These are phyloP conservation scores for Aaosphaeria arxii DNA, from an alignment of 2,329 filamentous ascomycete genomes.

Conservation along the genomic window DNA sequence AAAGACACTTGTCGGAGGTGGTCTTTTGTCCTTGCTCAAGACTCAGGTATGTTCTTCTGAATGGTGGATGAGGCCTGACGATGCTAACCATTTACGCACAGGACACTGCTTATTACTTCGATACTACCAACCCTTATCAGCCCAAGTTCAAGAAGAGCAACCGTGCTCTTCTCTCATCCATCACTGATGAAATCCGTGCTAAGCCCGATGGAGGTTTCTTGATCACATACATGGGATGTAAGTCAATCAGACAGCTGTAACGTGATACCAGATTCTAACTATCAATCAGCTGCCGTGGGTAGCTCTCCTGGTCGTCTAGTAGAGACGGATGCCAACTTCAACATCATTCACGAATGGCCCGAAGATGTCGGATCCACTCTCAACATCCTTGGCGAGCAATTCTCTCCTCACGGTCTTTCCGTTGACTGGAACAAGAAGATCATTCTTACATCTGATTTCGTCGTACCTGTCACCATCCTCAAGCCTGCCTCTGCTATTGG, in stretches of 20 bases:
- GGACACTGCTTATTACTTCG: constrained; percentile 63
- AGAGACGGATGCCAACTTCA: constrained; percentile 57
- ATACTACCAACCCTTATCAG: constrained; percentile 56
- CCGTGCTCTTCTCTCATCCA: constrained; percentile 57
- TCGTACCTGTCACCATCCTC: constrained; percentile 59
- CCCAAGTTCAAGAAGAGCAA: constrained; percentile 61
- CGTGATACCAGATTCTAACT: constrained; percentile 8
- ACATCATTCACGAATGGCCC: constrained; percentile 63
- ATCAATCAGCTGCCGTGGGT: constrained; percentile 46
- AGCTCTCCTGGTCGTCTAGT: constrained; percentile 59
- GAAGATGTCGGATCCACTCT: constrained; percentile 54
- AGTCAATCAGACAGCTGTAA: background rate
- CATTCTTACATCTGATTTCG: constrained; percentile 62
- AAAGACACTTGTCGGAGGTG: constrained; percentile 57
- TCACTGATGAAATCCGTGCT: constrained; percentile 61
- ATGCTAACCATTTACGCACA: constrained; percentile 21
- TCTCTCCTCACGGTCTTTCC: constrained; percentile 59
- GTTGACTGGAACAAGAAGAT: constrained; percentile 58
- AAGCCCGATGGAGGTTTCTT: constrained; percentile 63
- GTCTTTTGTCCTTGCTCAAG: constrained; percentile 58
- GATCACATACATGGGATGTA: constrained; percentile 60
- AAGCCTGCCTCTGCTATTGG: constrained; percentile 53
- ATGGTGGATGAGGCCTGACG: background rate
- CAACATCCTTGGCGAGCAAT: constrained; percentile 59
- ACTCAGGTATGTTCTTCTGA: constrained; percentile 38